Base-by-base conservation (phyloP, 306 rosid genomes). In the Alnus glutinosa region DNA sequence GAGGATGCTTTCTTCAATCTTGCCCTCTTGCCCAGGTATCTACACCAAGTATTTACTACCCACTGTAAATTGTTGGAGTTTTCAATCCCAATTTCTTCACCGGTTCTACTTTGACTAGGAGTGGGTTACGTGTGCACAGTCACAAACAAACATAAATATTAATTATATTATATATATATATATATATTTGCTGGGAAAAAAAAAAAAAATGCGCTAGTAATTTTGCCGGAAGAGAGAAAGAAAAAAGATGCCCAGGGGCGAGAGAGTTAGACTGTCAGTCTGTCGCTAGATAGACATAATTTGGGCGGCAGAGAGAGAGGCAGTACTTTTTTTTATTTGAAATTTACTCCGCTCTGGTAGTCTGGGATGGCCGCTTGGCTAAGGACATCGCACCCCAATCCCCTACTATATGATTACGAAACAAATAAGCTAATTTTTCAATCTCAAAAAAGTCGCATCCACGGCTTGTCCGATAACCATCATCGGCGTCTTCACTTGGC, bases 321-420 rank as follows among this genome's bases (percentile, higher is more conserved):
- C 13, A 59, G 15, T 1, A 28, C 36, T 9, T 58, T 23, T n/a
- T 57, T 57, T 57, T 9, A 7, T 57, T 57, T 54, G 59, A 57
- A 57, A 19, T 57, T 54, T 57, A n/a, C 9, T 55, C 30, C 2
- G 32, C 14, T 2, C 3, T 62, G 44, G n/a, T 16, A 58, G 59
- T 14, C 9, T 64, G 51, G 71, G 32, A 87, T 87, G 90, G 86
- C 90, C 39, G 77, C 77, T 61, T 64, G 80, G 71, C 42, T 81
- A 37, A 76, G 83, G 81, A 75, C 83, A 54, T 57, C 75, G 8
- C 71, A 64, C 71, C 77, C 74, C 50, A 78, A 61, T 75, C 86
- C 80, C 14, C 63, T 23, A 36, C 30, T 61, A 62, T 39, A 49
- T 16, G 73, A 37, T 34, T 58, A 23, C 37, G 63, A 59, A 54